Evolutionary conservation across 1,284 basidiomycete species (phyloP).

Genomic region (Tylopilus sp.): DNA sequence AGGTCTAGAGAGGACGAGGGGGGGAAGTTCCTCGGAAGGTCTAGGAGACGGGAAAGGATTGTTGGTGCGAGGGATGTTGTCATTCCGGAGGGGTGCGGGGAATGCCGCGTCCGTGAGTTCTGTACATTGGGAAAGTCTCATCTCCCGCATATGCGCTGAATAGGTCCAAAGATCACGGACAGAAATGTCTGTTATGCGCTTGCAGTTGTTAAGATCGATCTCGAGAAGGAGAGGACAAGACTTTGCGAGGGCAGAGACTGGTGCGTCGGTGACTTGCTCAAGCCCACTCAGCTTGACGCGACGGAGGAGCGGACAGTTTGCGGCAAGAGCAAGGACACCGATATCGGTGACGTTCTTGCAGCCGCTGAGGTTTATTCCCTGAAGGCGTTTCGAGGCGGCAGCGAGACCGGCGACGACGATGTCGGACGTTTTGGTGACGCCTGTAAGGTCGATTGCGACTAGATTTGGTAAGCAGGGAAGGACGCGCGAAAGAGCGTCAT

Average conservation of each 20-base stretch:
- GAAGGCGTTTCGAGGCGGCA: conserved; percentile 68
- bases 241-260: conserved; percentile 77
- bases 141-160: conserved; percentile 83
- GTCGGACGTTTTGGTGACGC: conserved; percentile 69
- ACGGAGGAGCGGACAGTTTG: conserved; percentile 72
- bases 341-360: conserved; percentile 81
- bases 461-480: conserved; percentile 73
- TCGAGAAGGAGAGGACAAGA: conserved; percentile 88
- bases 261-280: conserved; percentile 72
- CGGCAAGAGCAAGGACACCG: conserved; percentile 76
- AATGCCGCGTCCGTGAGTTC: conserved; percentile 85
- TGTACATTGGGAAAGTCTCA: conserved; percentile 79
- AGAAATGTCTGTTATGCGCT: conserved; percentile 72
- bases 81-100: conserved; percentile 59
- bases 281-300: conserved; percentile 86
- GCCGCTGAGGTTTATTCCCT: conserved; percentile 89
- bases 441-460: conserved; percentile 86
- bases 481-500: conserved; percentile 64
- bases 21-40: conserved; percentile 49
- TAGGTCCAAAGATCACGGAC: conserved; percentile 84
- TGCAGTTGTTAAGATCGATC: conserved; percentile 87
- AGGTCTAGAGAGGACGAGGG: conserved; percentile 54
- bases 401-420: conserved; percentile 71
- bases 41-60: conserved; percentile 49
- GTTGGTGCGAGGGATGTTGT: conserved; percentile 38